A percentile compares a stretch with the other conserved stretches of the same genome.
Evolutionary conservation across 176 grass and related monocot species (phyloP).

Genomic region (Triticum urartu): DNA sequence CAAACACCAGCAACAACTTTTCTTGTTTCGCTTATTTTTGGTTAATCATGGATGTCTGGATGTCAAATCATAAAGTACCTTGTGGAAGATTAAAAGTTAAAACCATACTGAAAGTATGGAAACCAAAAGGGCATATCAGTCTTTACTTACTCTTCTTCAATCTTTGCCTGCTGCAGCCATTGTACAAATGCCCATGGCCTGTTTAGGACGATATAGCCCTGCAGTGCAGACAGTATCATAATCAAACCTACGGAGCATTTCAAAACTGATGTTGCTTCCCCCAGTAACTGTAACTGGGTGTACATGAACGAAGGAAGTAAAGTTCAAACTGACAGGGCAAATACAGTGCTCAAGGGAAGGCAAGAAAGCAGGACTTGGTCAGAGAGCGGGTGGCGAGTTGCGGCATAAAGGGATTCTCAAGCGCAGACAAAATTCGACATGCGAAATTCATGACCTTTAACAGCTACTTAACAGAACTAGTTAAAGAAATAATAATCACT

Average conservation of each 20-base stretch:
- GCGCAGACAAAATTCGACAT: background rate
- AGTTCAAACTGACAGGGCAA: background rate
- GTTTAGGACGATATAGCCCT: slow-evolving; percentile 94
- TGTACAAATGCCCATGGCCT: slow-evolving; percentile 98
- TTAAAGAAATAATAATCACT: background rate
- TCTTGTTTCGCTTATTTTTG: background rate
- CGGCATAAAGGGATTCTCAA: background rate
- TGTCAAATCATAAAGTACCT: background rate
- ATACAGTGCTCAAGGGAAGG: background rate
- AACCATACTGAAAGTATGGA: background rate
- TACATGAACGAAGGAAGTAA: background rate
- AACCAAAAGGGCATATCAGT: background rate
- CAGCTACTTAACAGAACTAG: background rate
- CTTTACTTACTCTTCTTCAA: slow-evolving; percentile 84
- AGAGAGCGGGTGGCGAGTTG: background rate
- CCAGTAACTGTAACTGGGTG: background rate
- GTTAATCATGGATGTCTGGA: slow-evolving; percentile 16
- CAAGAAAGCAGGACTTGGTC: slow-evolving; percentile 2
- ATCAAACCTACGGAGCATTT: background rate
- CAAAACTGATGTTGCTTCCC: background rate
- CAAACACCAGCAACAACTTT: background rate
- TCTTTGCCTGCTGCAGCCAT: slow-evolving; percentile 84
- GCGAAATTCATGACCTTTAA: background rate
- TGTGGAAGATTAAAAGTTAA: background rate
- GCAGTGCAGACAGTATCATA: slow-evolving; percentile 41